Percentiles rank a stretch among this genome's conserved stretches.
Conservation (phyloP, 2,329 filamentous ascomycete species). For the Neonectria sp. region DNA sequence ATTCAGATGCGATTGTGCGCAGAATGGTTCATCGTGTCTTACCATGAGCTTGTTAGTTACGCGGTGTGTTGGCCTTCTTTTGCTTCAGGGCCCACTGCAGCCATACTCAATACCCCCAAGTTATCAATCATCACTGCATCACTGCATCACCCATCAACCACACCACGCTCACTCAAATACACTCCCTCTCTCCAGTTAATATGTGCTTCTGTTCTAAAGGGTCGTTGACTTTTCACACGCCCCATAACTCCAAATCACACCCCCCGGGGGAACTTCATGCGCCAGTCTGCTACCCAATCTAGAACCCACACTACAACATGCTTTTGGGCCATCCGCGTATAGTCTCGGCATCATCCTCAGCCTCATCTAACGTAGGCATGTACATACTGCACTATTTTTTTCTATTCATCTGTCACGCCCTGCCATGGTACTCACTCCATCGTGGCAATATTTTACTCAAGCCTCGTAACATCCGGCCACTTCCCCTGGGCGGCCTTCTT, state of each 20-base stretch:
- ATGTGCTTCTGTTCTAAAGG: slow-evolving; percentile 43
- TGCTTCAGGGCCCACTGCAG: too few relatives aligned
- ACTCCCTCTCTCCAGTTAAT: slow-evolving; percentile 19
- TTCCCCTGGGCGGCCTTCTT: slow-evolving; percentile 64
- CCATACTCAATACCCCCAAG: background rate
- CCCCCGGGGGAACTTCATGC: slow-evolving; percentile 37
- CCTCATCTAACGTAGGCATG: slow-evolving; percentile 5
- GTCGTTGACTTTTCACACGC: slow-evolving; percentile 43
- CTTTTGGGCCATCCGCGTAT: background rate
- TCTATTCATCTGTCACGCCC: slow-evolving; percentile 5
- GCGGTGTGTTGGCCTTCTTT: too few relatives aligned
- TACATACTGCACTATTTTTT: slow-evolving; percentile 4
- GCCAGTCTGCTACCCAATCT: slow-evolving; percentile 40
- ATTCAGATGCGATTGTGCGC: too few relatives aligned
- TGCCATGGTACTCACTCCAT: slow-evolving; percentile 4
- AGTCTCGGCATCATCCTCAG: slow-evolving; percentile 2
- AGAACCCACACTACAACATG: slow-evolving; percentile 26
- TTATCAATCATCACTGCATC: background rate
- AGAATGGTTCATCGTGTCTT: too few relatives aligned
- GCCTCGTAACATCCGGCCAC: slow-evolving; percentile 66
- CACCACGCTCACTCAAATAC: background rate
- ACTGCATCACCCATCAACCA: background rate
- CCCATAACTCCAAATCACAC: slow-evolving; percentile 45
- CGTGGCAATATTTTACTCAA: slow-evolving; percentile 50
- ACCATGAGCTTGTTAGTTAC: background rate